Evolutionary conservation across 2,329 filamentous ascomycete genomes (phyloP).

Genomic region (Claviceps sp.): DNA sequence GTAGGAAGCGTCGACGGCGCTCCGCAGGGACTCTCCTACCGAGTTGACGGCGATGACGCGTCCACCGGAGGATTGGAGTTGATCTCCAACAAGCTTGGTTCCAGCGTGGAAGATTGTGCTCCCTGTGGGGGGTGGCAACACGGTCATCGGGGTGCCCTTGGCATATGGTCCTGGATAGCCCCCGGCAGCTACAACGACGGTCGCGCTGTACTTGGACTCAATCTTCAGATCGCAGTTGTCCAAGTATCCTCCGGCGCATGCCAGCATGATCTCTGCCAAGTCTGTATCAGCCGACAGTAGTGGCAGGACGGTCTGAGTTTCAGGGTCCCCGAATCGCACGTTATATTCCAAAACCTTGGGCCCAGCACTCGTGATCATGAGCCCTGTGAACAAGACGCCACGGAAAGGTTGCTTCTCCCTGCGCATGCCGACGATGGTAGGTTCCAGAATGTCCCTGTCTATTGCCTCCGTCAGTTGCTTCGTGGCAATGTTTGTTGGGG

Average conservation of each 20-base stretch:
- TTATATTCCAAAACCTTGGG: slow-evolving; percentile 87
- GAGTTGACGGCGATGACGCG: slow-evolving; percentile 90
- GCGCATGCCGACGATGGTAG: slow-evolving; percentile 80
- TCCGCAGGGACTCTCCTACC: slow-evolving; percentile 55
- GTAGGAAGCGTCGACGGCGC: slow-evolving; percentile 82
- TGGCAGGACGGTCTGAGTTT: slow-evolving; percentile 76
- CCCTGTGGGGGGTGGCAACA: slow-evolving; percentile 31
- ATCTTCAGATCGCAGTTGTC: slow-evolving; percentile 56
- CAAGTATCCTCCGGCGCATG: slow-evolving; percentile 65
- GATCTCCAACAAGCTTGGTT: slow-evolving; percentile 49
- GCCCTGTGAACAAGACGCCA: slow-evolving; percentile 73
- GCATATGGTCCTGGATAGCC: slow-evolving; percentile 81
- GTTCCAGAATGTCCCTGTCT: slow-evolving; percentile 71
- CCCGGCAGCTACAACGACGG: slow-evolving; percentile 84
- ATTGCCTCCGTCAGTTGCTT: slow-evolving; percentile 64
- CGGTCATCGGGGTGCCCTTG: slow-evolving; percentile 55
- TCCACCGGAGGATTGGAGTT: slow-evolving; percentile 68
- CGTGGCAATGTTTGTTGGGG: slow-evolving; percentile 70
- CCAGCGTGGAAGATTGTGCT: slow-evolving; percentile 83
- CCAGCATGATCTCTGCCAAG: slow-evolving; percentile 77
- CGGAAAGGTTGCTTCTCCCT: slow-evolving; percentile 61
- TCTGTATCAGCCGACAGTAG: slow-evolving; percentile 68
- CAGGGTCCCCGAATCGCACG: slow-evolving; percentile 82
- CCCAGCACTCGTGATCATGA: slow-evolving; percentile 78
- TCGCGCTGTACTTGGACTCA: slow-evolving; percentile 62